Conservation (phyloP, 2,329 filamentous ascomycete genomes). For the Apiospora malaysiana region DNA sequence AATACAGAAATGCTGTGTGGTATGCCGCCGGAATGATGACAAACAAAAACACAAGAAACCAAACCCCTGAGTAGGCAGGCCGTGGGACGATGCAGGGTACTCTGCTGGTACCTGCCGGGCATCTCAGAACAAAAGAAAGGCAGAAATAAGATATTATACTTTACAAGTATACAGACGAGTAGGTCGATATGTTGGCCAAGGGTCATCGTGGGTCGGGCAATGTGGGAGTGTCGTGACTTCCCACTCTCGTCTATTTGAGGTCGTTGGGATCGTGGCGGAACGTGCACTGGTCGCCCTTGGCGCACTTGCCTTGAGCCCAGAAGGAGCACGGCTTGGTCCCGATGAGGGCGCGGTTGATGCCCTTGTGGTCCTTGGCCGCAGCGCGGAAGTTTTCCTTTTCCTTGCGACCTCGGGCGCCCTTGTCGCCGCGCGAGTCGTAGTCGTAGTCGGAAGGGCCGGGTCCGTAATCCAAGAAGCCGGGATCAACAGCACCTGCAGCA, state of each 20-base stretch:
- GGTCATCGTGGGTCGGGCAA: neutral
- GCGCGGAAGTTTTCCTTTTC: conserved; percentile 25
- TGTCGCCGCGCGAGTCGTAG: conserved; percentile 37
- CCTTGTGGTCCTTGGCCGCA: conserved; percentile 42
- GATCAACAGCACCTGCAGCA: neutral
- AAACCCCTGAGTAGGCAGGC: neutral
- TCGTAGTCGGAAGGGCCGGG: conserved; percentile 24
- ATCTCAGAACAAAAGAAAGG: neutral
- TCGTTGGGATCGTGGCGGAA: conserved; percentile 67
- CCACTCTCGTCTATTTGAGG: conserved; percentile 30
- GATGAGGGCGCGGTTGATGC: conserved; percentile 62
- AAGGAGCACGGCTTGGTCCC: conserved; percentile 74
- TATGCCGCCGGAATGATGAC: neutral
- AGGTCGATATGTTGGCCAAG: neutral
- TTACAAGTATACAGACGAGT: neutral
- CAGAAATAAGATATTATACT: neutral
- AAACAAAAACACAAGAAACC: neutral
- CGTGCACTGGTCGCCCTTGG: conserved; percentile 75
- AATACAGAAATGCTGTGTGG: neutral
- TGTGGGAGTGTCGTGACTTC: neutral
- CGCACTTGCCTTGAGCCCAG: conserved; percentile 73
- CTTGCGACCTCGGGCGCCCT: conserved; percentile 47
- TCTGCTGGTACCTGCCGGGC: neutral
- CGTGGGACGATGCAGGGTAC: neutral
- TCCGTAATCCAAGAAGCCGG: conserved; percentile 24